Evolutionary conservation across 2,329 filamentous ascomycete species (phyloP).

Genomic region (Coleophoma eucalyptorum): DNA sequence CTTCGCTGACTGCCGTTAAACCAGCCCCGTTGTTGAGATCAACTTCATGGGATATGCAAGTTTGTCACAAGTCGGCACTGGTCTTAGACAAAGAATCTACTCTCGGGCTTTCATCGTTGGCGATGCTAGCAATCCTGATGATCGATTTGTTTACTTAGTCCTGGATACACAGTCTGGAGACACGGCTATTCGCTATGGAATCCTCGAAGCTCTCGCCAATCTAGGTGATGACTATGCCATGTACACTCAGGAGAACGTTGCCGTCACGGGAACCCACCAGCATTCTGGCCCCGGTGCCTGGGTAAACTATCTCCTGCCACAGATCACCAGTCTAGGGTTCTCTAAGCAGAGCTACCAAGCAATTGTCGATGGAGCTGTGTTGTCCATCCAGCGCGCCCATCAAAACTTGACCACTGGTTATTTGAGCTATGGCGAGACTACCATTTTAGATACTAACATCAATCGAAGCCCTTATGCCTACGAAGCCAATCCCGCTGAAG

Average conservation of each 20-base stretch:
- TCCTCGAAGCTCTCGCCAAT: conserved; percentile 68
- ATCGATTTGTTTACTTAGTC: conserved; percentile 82
- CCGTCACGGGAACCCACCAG: conserved; percentile 87
- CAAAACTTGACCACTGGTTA: conserved; percentile 61
- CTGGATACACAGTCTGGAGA: conserved; percentile 85
- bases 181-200: conserved; percentile 79
- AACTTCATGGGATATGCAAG: conserved; percentile 91
- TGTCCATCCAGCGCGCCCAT: conserved; percentile 80
- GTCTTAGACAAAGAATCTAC: conserved; percentile 84
- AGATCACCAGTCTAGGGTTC: conserved; percentile 84
- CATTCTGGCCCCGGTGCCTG: conserved; percentile 88
- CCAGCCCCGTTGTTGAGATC: conserved; percentile 76
- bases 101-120: conserved; percentile 86
- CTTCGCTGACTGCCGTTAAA: conserved; percentile 2
- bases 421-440: conserved; percentile 65
- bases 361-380: conserved; percentile 80
- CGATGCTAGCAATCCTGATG: conserved; percentile 57
- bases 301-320: conserved; percentile 89
- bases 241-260: conserved; percentile 78
- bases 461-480: conserved; percentile 88
- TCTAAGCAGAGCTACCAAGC: conserved; percentile 81
- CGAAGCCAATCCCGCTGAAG: conserved; percentile 74
- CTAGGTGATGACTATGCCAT: conserved; percentile 69
- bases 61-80: conserved; percentile 73
- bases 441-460: conserved; percentile 73